phyloP scores from a whole-genome alignment of 306 rosid genomes.

The Potentilla sterilis region DNA sequence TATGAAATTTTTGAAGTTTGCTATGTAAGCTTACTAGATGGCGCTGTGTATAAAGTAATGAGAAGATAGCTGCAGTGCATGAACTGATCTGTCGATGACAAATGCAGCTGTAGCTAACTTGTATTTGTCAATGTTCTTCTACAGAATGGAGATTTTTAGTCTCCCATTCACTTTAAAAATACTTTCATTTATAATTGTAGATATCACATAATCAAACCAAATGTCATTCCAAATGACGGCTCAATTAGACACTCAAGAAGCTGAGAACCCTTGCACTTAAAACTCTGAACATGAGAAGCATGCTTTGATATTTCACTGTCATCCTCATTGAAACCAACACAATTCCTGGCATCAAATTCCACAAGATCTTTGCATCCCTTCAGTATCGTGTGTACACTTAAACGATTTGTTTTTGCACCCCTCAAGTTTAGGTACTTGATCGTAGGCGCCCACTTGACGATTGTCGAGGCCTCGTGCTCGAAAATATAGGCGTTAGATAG shows the following conservation, averaged over 20 bases:
- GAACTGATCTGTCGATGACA: no score
- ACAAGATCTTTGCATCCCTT: not conserved
- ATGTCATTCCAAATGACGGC: not conserved
- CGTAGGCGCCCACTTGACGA: slow-evolving; percentile 4
- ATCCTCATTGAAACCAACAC: not conserved
- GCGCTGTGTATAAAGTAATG: no score
- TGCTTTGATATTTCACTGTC: not conserved
- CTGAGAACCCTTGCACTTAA: not conserved
- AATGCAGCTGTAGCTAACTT: no score
- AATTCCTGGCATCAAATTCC: not conserved
- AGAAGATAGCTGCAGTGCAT: no score
- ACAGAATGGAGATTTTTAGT: no score
- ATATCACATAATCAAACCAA: not conserved
- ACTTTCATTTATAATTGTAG: not conserved
- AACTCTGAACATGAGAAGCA: slow-evolving; percentile 3
- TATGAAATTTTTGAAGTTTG: no score
- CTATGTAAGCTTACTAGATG: no score
- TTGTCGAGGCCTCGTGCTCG: not conserved
- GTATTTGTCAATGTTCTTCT: no score
- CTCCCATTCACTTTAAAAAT: no score
- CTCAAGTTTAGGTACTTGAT: not conserved
- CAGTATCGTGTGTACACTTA: not conserved
- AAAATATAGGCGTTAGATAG: not conserved
- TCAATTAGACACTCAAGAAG: not conserved
- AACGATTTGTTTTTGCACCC: not conserved